Evolutionary conservation across 2,329 filamentous ascomycete genomes (phyloP), one percentile per base, ranked within the genome.

Genomic region (Escovopsis sp.): DNA sequence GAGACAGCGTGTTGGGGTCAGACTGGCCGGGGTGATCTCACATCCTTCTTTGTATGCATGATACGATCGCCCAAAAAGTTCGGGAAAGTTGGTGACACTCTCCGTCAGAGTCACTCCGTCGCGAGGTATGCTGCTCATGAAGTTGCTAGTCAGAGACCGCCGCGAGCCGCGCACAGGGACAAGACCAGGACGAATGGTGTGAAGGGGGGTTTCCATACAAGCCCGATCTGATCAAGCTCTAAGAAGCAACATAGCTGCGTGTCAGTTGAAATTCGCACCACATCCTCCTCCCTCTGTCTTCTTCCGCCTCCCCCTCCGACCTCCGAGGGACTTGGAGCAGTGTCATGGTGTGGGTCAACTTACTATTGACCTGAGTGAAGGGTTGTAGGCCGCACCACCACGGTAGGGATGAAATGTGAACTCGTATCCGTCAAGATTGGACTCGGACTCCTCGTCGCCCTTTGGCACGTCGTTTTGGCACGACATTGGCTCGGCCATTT

Each of bases 31-130:
- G 8, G n/a, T n/a, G 28, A 11, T 30, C 45, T 46, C 55, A 69
- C 66, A 69, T 19, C 66, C 66, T 38, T 65, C 65, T 44, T 59
- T 59, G 45, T 68, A 70, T 3, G 66, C 65, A 48, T 69, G 66
- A 51, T 68, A 70, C 3, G 65, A 69, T 28, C 66, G 59, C 10
- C 67, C 66, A 46, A 66, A 67, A 46, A 64, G 59, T 41, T 61
- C 57, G 1, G 64, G 64, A 15, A 63, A 67, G 43, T 60, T 54
- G 44, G 56, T 54, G n/a, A 67, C 58, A 46, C 63, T 66, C 32
- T 66, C 63, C 9, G 62, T 58, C 36, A 67, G 48, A 12, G 64
- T 65, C 35, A 59, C 54, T 11, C 15, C 23, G 23, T 37, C 35
- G 11, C n/a, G 9, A 18, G 35, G 11, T 6, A 37, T 12, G 35